A percentile compares a stretch with the other conserved stretches of the same genome.
These are phyloP conservation scores for Kodamaea plutei DNA, from an alignment of 1,139 yeast genomes.

Conservation along the genomic window DNA sequence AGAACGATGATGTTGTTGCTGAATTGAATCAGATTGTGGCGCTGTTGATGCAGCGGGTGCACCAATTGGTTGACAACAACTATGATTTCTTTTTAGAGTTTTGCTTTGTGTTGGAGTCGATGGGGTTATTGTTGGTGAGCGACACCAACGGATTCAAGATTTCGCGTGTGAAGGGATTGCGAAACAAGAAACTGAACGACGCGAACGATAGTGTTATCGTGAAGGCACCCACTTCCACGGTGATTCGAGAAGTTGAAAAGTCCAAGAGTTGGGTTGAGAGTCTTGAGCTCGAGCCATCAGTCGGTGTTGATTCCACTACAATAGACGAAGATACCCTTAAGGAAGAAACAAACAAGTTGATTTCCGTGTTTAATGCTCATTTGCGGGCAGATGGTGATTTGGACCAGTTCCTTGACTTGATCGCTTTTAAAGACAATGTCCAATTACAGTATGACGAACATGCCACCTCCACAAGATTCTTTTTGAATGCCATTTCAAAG, in stretches of 20 bases:
- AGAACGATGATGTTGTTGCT: conserved; percentile 26
- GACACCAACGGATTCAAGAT: conserved; percentile 43
- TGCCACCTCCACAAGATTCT: conserved; percentile 27
- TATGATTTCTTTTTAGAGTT: conserved; percentile 39
- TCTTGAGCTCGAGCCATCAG: conserved; percentile 13
- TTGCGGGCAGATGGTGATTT: conserved; percentile 22
- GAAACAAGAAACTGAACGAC: conserved; percentile 34
- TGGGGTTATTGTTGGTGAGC: conserved; percentile 64
- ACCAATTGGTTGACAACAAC: conserved; percentile 17
- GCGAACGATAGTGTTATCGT: conserved; percentile 17
- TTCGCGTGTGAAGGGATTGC: conserved; percentile 67
- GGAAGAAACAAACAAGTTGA: conserved; percentile 18
- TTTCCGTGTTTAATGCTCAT: conserved; percentile 16
- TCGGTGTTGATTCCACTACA: neutral
- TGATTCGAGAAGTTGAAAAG: conserved; percentile 24
- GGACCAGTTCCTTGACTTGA: conserved; percentile 21
- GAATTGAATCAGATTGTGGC: conserved; percentile 24
- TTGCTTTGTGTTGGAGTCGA: conserved; percentile 64
- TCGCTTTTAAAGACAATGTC: conserved; percentile 38
- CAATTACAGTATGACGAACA: conserved; percentile 23
- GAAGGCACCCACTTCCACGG: conserved; percentile 26
- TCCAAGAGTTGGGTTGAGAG: conserved; percentile 29
- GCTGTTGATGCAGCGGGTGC: conserved; percentile 14
- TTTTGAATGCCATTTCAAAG: conserved; percentile 63
- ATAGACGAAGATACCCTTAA: conserved; percentile 12